Conservation (phyloP, 108 stramenopile genomes). For the Aurantiochytrium sp. region DNA sequence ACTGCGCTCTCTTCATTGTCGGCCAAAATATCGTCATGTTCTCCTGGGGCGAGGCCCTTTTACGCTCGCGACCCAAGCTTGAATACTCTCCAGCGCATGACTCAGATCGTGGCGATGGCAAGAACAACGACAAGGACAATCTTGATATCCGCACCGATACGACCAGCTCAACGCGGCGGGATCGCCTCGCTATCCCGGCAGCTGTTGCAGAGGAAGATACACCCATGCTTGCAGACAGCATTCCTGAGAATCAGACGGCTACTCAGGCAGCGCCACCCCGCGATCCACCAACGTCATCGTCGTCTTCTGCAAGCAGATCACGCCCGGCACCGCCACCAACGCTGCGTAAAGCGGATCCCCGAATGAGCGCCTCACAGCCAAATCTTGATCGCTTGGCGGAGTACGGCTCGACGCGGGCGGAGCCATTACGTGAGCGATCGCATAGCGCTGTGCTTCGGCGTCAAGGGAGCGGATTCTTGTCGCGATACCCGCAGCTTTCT, state of each 20-base stretch:
- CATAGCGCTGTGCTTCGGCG: not conserved
- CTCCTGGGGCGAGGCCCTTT: not conserved
- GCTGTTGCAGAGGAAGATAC: too few species aligned
- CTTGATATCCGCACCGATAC: too few species aligned
- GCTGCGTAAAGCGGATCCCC: not conserved
- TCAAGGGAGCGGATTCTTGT: not conserved
- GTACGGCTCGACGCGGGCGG: not conserved
- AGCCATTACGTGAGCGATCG: not conserved
- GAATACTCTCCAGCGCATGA: too few species aligned
- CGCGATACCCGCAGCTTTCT: not conserved
- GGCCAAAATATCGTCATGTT: conserved; percentile 11
- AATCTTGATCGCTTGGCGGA: not conserved
- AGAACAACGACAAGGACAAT: too few species aligned
- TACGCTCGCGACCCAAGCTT: not conserved
- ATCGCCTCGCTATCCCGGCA: too few species aligned
- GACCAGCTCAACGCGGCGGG: too few species aligned
- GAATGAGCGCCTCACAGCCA: not conserved
- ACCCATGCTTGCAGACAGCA: too few species aligned
- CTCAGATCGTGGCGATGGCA: too few species aligned
- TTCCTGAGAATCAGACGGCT: too few species aligned
- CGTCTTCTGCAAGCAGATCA: too few species aligned
- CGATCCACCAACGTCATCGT: too few species aligned
- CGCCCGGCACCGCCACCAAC: not conserved
- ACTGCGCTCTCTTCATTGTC: not conserved
- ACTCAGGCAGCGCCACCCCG: too few species aligned